Evolutionary conservation across 805 yeast genomes (phyloP).

Genomic region (Millerozyma acaciae): DNA sequence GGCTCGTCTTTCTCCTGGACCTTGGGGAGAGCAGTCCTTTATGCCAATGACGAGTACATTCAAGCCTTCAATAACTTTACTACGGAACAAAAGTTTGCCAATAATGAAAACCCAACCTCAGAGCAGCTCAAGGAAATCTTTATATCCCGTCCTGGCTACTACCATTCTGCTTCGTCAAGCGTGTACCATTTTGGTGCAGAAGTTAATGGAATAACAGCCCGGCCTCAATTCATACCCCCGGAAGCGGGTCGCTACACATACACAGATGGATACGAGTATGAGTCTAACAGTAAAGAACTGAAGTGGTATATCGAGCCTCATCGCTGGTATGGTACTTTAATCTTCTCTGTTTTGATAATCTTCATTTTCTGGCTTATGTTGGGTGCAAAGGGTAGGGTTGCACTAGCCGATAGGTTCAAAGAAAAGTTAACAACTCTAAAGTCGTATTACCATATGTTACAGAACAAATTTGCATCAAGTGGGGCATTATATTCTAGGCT

Average conservation of each 20-base stretch:
- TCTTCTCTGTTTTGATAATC: constrained; percentile 22
- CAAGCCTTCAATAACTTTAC: constrained; percentile 37
- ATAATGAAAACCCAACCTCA: constrained; percentile 1
- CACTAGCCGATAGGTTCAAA: constrained; percentile 8
- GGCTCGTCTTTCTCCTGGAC: constrained; percentile 53
- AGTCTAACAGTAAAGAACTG: constrained; percentile 30
- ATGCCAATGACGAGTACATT: constrained; percentile 53
- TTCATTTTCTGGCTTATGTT: constrained; percentile 29
- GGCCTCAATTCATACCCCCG: constrained; percentile 40
- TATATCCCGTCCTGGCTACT: constrained; percentile 41
- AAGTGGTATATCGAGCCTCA: constrained; percentile 44
- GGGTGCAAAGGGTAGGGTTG: constrained; percentile 23
- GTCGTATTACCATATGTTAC: not conserved
- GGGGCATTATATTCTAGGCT: not conserved
- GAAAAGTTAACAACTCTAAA: not conserved
- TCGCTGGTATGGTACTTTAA: constrained; percentile 36
- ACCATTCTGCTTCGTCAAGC: constrained; percentile 45
- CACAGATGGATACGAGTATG: constrained; percentile 24
- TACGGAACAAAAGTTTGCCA: constrained; percentile 11
- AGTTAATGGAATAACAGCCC: constrained; percentile 26
- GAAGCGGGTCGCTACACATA: constrained; percentile 15
- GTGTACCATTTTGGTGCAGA: constrained; percentile 55
- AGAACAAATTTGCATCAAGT: not conserved
- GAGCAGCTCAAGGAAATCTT: not conserved
- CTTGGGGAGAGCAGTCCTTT: constrained; percentile 56